phyloP scores from a whole-genome alignment of 805 yeast genomes.

The Lipomyces spencermartinsiae region DNA sequence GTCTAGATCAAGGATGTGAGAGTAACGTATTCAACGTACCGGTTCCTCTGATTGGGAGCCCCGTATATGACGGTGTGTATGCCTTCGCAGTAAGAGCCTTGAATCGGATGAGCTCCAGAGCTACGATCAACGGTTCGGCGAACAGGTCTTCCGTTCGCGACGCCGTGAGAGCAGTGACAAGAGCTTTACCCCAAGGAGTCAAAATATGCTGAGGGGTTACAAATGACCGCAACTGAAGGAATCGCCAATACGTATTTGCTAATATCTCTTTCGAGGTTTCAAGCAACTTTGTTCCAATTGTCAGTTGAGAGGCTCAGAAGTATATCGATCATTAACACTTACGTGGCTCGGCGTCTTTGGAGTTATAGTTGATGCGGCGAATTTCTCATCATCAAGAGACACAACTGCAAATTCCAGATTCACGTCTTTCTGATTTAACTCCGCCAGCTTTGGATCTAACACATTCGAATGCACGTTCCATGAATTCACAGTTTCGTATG shows the following conservation, averaged over 20 bases:
- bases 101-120: constrained; percentile 40
- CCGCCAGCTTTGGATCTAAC: constrained; percentile 42
- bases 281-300: background rate
- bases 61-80: constrained; percentile 47
- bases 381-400: constrained; percentile 47
- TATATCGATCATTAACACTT: background rate
- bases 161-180: constrained; percentile 55
- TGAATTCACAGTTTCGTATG: constrained; percentile 52
- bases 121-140: constrained; percentile 40
- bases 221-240: constrained; percentile 34
- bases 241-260: constrained; percentile 28
- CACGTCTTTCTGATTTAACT: constrained; percentile 36
- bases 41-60: constrained; percentile 45
- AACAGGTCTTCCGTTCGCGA: constrained; percentile 45
- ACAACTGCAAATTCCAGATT: constrained; percentile 44
- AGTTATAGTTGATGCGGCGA: constrained; percentile 42
- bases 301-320: background rate
- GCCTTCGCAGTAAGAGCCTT: constrained; percentile 44
- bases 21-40: constrained; percentile 8
- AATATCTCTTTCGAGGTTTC: constrained; percentile 22
- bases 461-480: constrained; percentile 42
- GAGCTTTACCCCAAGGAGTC: constrained; percentile 54
- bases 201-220: constrained; percentile 28
- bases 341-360: constrained; percentile 12
- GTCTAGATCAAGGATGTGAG: background rate